Evolutionary conservation across 345 rosid species (phyloP).

Genomic region (Dimocarpus longan): DNA sequence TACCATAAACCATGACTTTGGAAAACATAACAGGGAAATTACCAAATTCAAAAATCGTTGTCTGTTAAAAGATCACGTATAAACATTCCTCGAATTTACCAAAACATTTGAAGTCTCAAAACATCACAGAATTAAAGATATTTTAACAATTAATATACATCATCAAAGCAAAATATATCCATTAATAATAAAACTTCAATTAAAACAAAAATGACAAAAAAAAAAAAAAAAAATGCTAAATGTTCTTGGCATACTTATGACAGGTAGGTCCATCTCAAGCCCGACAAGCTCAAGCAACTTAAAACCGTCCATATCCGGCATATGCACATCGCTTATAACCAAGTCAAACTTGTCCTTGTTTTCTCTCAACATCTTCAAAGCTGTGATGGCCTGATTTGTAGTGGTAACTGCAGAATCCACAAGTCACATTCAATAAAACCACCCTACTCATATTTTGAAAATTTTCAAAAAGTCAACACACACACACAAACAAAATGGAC

Average conservation of each 20-base stretch:
- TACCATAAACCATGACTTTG: neutral
- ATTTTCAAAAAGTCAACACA: constrained; percentile 5
- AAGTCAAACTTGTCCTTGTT: constrained; percentile 70
- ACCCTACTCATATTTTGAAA: neutral
- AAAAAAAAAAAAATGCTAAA: constrained; percentile 4
- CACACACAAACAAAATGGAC: constrained; percentile 6
- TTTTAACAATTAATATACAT: neutral
- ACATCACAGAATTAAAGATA: neutral
- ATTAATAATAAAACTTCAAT: neutral
- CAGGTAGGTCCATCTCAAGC: constrained; percentile 86
- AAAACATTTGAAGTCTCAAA: neutral
- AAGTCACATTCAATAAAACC: constrained; percentile 9
- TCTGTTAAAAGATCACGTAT: too few relatives aligned
- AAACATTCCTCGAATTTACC: too few relatives aligned
- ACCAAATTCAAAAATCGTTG: too few relatives aligned
- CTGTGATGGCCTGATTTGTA: constrained; percentile 56
- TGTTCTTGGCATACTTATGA: constrained; percentile 57
- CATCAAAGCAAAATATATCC: neutral
- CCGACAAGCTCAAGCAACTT: constrained; percentile 80
- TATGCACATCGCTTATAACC: constrained; percentile 78
- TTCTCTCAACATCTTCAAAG: constrained; percentile 68
- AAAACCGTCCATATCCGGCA: constrained; percentile 92
- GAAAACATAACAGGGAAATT: neutral
- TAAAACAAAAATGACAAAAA: neutral
- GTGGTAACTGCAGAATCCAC: constrained; percentile 61